These are phyloP conservation scores for Phoenix dactylifera DNA, from an alignment of 176 grass and related monocot genomes.

Conservation along the genomic window DNA sequence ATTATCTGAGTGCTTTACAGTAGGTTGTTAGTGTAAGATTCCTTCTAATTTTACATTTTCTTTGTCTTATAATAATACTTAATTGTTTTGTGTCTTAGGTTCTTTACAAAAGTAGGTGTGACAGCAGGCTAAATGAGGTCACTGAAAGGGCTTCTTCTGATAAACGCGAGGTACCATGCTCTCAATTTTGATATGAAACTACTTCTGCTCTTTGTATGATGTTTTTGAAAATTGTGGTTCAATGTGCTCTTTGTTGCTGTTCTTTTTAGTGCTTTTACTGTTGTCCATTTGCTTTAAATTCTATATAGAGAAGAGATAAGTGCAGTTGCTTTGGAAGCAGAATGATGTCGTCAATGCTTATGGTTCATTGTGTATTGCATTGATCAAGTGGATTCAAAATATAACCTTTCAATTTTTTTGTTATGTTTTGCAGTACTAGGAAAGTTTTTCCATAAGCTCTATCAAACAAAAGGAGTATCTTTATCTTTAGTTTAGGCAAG, in stretches of 20 bases:
- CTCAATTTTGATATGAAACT: constrained; percentile 25
- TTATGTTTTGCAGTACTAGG: no score
- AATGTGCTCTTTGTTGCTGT: not conserved
- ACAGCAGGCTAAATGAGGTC: constrained; percentile 93
- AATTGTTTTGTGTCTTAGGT: constrained; percentile 36
- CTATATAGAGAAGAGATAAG: no score
- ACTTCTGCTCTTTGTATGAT: not conserved
- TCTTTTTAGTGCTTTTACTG: constrained; percentile 16
- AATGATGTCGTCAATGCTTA: no score
- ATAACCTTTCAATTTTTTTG: no score
- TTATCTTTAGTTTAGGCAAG: no score
- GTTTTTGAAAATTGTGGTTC: no score
- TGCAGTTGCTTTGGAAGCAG: no score
- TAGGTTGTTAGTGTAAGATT: constrained; percentile 7
- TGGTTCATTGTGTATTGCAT: no score
- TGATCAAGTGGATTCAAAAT: no score
- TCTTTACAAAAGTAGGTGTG: constrained; percentile 99
- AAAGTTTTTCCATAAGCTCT: no score
- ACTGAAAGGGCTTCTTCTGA: constrained; percentile 72
- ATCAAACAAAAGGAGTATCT: no score
- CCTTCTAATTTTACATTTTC: constrained; percentile 18
- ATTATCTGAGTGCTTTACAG: not conserved
- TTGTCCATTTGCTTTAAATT: no score
- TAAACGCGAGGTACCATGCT: constrained; percentile 79
- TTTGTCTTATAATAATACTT: constrained; percentile 17